Conservation (phyloP, 345 rosid species). For the Eucalyptus tenuipes region DNA sequence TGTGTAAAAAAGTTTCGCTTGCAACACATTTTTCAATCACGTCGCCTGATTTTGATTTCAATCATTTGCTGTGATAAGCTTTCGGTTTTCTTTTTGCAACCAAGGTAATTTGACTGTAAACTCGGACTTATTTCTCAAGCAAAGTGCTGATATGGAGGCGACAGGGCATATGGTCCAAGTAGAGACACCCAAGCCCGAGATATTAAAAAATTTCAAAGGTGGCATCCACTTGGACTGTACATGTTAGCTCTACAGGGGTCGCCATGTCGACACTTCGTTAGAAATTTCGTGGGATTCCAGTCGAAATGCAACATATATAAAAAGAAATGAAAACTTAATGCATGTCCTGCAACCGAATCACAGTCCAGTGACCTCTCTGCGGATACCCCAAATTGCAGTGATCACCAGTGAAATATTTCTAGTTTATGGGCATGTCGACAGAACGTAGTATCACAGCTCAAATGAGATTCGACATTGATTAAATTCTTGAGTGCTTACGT, state of each 20-base stretch:
- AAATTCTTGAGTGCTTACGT: neutral
- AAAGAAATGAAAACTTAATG: neutral
- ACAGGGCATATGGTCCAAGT: neutral
- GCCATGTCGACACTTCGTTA: neutral
- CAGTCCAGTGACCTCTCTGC: neutral
- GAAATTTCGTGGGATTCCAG: neutral
- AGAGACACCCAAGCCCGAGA: neutral
- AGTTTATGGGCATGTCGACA: neutral
- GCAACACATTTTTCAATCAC: neutral
- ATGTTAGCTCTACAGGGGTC: neutral
- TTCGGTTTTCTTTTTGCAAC: neutral
- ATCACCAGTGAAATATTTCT: neutral
- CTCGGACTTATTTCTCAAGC: neutral
- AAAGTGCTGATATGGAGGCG: neutral
- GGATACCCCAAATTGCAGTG: neutral
- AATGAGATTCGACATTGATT: neutral
- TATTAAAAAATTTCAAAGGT: neutral
- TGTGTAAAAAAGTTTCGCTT: neutral
- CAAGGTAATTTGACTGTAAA: neutral
- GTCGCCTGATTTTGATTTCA: neutral
- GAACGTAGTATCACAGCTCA: neutral
- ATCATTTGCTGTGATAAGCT: neutral
- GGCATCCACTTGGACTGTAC: neutral
- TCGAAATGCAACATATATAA: neutral
- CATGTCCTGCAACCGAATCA: neutral